phyloP scores from a whole-genome alignment of 1,139 yeast genomes.

The Candida tetrigidarum region DNA sequence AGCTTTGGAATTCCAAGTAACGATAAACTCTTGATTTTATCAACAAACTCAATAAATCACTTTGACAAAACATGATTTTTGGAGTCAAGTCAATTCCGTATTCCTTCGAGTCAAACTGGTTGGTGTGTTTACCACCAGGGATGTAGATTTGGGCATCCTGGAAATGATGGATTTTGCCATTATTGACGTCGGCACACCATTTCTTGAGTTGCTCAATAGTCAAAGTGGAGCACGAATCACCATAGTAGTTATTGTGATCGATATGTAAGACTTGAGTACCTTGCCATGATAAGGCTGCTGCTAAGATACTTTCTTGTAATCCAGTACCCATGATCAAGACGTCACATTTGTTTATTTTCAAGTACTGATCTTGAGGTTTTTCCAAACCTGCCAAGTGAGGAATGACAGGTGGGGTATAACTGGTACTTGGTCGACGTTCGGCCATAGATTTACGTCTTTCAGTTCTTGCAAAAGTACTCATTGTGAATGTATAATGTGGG shows the following conservation, averaged over 20 bases:
- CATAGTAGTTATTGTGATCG: conserved; percentile 82
- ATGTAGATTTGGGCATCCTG: conserved; percentile 73
- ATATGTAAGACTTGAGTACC: conserved; percentile 90
- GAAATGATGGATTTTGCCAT: conserved; percentile 52
- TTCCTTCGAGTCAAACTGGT: conserved; percentile 63
- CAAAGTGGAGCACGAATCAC: conserved; percentile 84
- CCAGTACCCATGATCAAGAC: conserved; percentile 95
- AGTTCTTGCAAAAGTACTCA: conserved; percentile 23
- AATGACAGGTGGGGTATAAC: conserved; percentile 57
- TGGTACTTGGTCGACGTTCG: conserved; percentile 67
- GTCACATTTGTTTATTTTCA: conserved; percentile 71
- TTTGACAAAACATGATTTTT: conserved; percentile 82
- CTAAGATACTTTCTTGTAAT: conserved; percentile 81
- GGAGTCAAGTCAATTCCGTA: conserved; percentile 93
- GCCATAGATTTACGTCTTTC: conserved; percentile 74
- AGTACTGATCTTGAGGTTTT: conserved; percentile 55
- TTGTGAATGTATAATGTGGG: neutral
- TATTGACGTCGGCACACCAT: conserved; percentile 76
- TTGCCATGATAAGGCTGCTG: conserved; percentile 97
- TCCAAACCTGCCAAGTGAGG: conserved; percentile 84
- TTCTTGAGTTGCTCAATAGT: conserved; percentile 81
- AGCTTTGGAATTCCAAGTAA: conserved; percentile 89
- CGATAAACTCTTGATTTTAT: conserved; percentile 86
- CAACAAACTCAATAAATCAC: conserved; percentile 78
- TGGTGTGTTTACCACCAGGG: conserved; percentile 53